phyloP scores from a whole-genome alignment of 2,329 filamentous ascomycete species.

The Beauveria varroae region DNA sequence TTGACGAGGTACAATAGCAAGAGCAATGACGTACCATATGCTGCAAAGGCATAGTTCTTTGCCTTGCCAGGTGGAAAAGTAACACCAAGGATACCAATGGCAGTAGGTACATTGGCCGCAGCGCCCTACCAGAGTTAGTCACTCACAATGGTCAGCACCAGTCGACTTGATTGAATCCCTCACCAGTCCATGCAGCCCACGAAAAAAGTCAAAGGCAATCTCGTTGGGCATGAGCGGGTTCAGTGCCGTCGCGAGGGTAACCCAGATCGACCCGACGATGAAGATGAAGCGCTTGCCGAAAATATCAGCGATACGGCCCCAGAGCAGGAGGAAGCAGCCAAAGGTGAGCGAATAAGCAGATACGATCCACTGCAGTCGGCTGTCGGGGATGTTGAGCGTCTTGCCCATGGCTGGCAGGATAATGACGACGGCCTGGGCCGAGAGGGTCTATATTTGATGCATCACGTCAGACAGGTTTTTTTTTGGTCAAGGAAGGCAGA shows the following conservation, averaged over 20 bases:
- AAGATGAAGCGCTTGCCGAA: conserved; percentile 61
- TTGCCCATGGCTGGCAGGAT: conserved; percentile 54
- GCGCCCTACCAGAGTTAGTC: conserved; percentile 37
- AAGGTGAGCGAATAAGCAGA: conserved; percentile 60
- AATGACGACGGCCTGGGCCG: conserved; percentile 52
- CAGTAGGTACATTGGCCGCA: conserved; percentile 63
- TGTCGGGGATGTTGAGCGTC: conserved; percentile 48
- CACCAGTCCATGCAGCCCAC: conserved; percentile 57
- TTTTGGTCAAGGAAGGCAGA: too few species aligned
- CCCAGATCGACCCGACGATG: conserved; percentile 55
- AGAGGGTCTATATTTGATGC: conserved; percentile 40
- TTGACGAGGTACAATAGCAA: background rate
- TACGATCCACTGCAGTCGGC: conserved; percentile 57
- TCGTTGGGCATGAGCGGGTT: conserved; percentile 60
- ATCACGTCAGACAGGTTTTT: background rate
- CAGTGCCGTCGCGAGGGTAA: conserved; percentile 48
- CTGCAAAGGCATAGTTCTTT: conserved; percentile 64
- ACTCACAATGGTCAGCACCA: background rate
- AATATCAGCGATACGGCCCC: conserved; percentile 60
- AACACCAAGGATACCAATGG: conserved; percentile 60
- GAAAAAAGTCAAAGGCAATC: conserved; percentile 59
- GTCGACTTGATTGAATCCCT: background rate
- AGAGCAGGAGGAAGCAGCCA: conserved; percentile 59
- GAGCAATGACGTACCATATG: conserved; percentile 38
- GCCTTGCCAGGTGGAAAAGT: conserved; percentile 60